These are phyloP conservation scores for Ephemerocybe angulata DNA, from an alignment of 768 basidiomycete genomes.

Conservation along the genomic window DNA sequence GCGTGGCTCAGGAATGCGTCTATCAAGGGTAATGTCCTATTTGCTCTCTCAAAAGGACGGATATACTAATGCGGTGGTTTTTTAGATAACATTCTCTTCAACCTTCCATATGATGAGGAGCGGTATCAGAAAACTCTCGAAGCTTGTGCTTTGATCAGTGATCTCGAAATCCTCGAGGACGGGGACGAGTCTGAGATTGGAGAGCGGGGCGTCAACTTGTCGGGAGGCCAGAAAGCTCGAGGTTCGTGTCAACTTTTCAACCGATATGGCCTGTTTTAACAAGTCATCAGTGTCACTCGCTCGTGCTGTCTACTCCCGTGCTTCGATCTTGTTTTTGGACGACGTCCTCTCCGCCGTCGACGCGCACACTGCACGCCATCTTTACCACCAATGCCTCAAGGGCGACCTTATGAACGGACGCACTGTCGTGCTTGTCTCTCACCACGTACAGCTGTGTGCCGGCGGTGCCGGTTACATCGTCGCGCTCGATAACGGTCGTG, in stretches of 20 bases:
- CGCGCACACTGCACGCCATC: constrained; percentile 87
- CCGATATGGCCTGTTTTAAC: constrained; percentile 35
- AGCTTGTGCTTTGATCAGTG: constrained; percentile 66
- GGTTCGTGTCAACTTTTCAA: constrained; percentile 42
- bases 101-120: constrained; percentile 72
- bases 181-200: constrained; percentile 87
- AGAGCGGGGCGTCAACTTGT: constrained; percentile 69
- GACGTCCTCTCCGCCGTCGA: constrained; percentile 79
- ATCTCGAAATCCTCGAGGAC: constrained; percentile 81
- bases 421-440: constrained; percentile 90
- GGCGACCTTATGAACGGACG: constrained; percentile 79
- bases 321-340: constrained; percentile 77
- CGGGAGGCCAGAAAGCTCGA: constrained; percentile 66
- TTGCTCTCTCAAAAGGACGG: background rate
- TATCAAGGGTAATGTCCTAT: constrained; percentile 40
- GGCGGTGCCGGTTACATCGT: constrained; percentile 81
- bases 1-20: constrained; percentile 70
- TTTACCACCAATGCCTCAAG: constrained; percentile 78
- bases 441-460: constrained; percentile 87
- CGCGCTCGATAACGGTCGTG: constrained; percentile 76
- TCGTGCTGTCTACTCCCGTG: constrained; percentile 87
- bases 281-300: constrained; percentile 37
- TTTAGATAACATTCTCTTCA: constrained; percentile 73
- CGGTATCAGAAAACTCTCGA: constrained; percentile 78
- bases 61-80: background rate